Evolutionary conservation across 495 filamentous ascomycete genomes (phyloP).

Genomic region (Aspergillus cristatus): DNA sequence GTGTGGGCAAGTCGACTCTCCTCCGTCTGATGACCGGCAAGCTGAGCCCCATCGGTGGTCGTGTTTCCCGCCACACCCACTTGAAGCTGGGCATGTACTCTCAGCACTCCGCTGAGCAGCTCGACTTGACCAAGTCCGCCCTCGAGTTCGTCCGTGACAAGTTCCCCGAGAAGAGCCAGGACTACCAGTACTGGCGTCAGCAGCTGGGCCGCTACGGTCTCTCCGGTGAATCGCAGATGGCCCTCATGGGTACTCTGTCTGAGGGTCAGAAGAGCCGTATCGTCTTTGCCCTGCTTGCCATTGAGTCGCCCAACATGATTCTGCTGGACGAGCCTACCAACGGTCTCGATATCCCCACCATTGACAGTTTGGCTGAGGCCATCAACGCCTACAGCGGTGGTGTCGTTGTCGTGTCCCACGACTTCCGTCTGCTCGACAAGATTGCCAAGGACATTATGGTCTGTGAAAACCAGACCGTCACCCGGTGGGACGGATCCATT

Average conservation of each 20-base stretch:
- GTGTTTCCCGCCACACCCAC: conserved; percentile 86
- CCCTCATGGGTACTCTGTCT: conserved; percentile 93
- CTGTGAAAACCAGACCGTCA: conserved; percentile 91
- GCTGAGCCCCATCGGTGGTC: conserved; percentile 73
- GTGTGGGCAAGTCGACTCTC: conserved; percentile 99
- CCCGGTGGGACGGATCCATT: conserved; percentile 81
- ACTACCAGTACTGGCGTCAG: conserved; percentile 99
- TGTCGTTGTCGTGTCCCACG: conserved; percentile 96
- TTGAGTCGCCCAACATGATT: conserved; percentile 96
- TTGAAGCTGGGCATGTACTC: conserved; percentile 96
- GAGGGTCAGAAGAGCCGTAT: conserved; percentile 97
- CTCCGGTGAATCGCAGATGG: conserved; percentile 85
- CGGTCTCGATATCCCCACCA: conserved; percentile 98
- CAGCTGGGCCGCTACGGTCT: conserved; percentile 92
- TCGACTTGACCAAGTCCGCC: conserved; percentile 94
- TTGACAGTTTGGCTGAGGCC: conserved; percentile 93
- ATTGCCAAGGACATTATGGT: conserved; percentile 99
- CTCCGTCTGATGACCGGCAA: conserved; percentile 96
- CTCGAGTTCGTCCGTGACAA: conserved; percentile 97
- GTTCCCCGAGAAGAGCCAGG: conserved; percentile 78
- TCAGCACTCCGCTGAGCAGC: conserved; percentile 96
- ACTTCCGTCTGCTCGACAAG: conserved; percentile 97
- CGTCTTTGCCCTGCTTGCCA: conserved; percentile 92
- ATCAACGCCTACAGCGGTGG: conserved; percentile 94
- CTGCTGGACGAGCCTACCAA: conserved; percentile 98